Conservation (phyloP, 306 rosid genomes). For the Prosopis cineraria region DNA sequence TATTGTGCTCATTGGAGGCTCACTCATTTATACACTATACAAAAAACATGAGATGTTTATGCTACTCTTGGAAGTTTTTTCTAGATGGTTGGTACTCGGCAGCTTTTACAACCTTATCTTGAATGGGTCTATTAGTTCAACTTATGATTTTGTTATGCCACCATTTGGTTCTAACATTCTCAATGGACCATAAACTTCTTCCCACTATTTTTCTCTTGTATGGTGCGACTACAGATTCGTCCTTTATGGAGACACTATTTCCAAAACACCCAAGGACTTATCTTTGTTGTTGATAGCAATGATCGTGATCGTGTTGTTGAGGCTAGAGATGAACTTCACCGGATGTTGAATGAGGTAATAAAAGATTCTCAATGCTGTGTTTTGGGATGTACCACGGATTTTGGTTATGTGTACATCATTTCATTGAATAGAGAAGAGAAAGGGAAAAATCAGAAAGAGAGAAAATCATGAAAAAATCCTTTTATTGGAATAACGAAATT, state of each 20-base stretch:
- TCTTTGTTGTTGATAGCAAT: slow-evolving; percentile 49
- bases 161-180: slow-evolving; percentile 3
- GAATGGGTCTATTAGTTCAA: background rate
- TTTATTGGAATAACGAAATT: background rate
- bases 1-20: background rate
- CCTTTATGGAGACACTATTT: slow-evolving; percentile 50
- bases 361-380: background rate
- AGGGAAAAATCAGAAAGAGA: background rate
- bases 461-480: background rate
- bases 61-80: background rate
- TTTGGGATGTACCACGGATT: background rate
- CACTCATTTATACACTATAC: background rate
- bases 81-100: background rate
- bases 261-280: slow-evolving; percentile 48
- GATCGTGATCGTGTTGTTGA: slow-evolving; percentile 49
- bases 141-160: background rate
- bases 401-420: background rate
- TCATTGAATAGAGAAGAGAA: background rate
- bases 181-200: background rate
- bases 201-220: background rate
- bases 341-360: slow-evolving; percentile 49
- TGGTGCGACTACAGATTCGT: slow-evolving; percentile 35
- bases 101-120: background rate
- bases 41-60: background rate
- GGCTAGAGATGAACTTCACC: slow-evolving; percentile 48